Base-by-base conservation (phyloP, 768 basidiomycete species). In the Amanita polypyramis region DNA sequence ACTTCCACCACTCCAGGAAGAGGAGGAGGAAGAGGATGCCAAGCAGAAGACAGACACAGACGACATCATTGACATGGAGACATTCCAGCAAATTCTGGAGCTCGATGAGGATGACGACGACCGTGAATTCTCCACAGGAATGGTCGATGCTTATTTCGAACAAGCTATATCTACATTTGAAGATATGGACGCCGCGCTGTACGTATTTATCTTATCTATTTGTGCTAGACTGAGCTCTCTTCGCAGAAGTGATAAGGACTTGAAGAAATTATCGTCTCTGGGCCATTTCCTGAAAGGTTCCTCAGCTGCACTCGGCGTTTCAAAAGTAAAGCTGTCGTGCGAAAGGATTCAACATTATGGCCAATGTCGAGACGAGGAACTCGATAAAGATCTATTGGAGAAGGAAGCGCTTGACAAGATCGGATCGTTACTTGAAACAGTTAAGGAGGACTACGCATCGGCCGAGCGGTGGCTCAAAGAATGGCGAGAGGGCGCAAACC, bases 221-320 rank as follows among this genome's bases (percentile, higher is more conserved):
- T 33, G 17, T 38, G 7, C 47, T 47, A 14, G 49, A 53, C 35
- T 47, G 23, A 11, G 42, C 44, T 39, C 54, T 38, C 50, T 51
- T 54, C 49, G 41, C 54, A 90, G 87, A 52, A 56, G 57, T 33
- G 62, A 57, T 19, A 74, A 80, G 52, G 75, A 93, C 54, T 75
- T 95, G 8, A 54, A 58, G 8, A 61, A 75, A 47, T 77, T 99
- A 14, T 84, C 87, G 2, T 65, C 69, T 14, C 73, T 85, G 8
- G 96, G 94, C 0, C 95, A 99, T 66, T 99, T 89, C 67, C 80
- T 98, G 60, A 99, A 98, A 65, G 95, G 95, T 40, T 97, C 94
- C 2, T 95, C 93, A 10, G 94, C 94, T 23, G 90, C 94, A 2
- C 75, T 99, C 38, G 95, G 96, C 21, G 77, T 94, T 25, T 66